Evolutionary conservation across 2,329 filamentous ascomycete genomes (phyloP).

Genomic region (Parastagonospora nodorum): DNA sequence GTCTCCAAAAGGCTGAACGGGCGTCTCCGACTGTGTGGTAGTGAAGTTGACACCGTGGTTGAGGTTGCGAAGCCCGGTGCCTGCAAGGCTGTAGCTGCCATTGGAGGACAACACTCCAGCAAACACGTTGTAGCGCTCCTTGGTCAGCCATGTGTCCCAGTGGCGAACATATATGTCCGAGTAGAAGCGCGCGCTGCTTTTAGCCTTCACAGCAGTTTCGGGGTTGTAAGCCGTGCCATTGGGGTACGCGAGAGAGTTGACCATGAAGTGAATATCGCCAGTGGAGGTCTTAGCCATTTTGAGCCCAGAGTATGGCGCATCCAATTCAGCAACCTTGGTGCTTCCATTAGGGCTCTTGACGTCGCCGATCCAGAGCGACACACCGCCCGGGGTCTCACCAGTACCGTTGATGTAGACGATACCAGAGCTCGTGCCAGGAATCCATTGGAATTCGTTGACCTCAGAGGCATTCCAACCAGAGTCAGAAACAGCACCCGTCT

Average conservation of each 20-base stretch:
- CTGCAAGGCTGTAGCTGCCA: constrained; percentile 31
- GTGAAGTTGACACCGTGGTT: constrained; percentile 65
- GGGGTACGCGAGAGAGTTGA: constrained; percentile 67
- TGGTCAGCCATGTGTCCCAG: constrained; percentile 76
- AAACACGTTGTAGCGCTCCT: constrained; percentile 74
- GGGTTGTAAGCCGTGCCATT: constrained; percentile 73
- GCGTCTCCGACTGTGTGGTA: constrained; percentile 65
- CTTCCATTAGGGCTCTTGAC: constrained; percentile 33
- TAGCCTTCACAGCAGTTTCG: constrained; percentile 61
- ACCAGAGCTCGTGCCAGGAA: constrained; percentile 47
- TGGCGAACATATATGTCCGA: constrained; percentile 77
- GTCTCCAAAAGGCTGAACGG: constrained; percentile 78
- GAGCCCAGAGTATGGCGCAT: constrained; percentile 56
- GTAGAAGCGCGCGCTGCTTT: constrained; percentile 72
- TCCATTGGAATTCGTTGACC: constrained; percentile 41
- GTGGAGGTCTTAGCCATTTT: constrained; percentile 51
- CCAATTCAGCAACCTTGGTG: constrained; percentile 46
- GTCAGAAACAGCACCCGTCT: constrained; percentile 39
- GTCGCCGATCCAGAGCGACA: constrained; percentile 44
- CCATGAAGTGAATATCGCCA: constrained; percentile 52
- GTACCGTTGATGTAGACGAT: constrained; percentile 70
- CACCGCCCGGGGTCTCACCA: constrained; percentile 54
- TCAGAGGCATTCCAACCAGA: constrained; percentile 39
- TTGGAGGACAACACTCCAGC: constrained; percentile 63
- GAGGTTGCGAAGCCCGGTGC: constrained; percentile 54